These are phyloP conservation scores for Silene noctiflora DNA, from an alignment of 179 eudicot genomes.

Conservation along the genomic window DNA sequence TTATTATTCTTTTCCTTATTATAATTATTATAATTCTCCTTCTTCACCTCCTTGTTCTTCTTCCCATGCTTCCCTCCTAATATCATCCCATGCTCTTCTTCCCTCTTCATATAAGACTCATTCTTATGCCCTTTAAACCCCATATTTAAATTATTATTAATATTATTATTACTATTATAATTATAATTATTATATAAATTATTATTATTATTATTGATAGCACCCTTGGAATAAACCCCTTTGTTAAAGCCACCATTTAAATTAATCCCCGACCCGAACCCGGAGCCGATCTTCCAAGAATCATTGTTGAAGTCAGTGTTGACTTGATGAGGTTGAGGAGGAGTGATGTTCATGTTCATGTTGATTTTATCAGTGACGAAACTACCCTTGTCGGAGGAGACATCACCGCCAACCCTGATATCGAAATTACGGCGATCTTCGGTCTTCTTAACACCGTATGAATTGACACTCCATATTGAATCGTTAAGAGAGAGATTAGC, in stretches of 20 bases:
- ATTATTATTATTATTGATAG: slow-evolving; percentile 19
- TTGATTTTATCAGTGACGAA: slow-evolving; percentile 4
- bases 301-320: slow-evolving; percentile 44
- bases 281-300: slow-evolving; percentile 41
- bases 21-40: slow-evolving; percentile 29
- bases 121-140: slow-evolving; percentile 41
- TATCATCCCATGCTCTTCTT: slow-evolving; percentile 24
- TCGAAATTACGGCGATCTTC: slow-evolving; percentile 73
- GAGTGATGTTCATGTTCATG: slow-evolving; percentile 4
- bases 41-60: slow-evolving; percentile 60
- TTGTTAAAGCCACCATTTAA: slow-evolving; percentile 81
- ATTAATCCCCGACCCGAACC: slow-evolving; percentile 17
- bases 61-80: slow-evolving; percentile 41
- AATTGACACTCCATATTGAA: slow-evolving; percentile 77
- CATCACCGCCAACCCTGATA: slow-evolving; percentile 55
- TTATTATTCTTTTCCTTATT: background rate
- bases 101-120: slow-evolving; percentile 36
- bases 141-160: slow-evolving; percentile 10
- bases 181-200: background rate
- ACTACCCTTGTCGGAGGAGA: slow-evolving; percentile 19
- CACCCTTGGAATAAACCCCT: slow-evolving; percentile 64
- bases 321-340: background rate
- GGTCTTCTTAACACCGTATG: slow-evolving; percentile 44
- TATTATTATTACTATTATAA: slow-evolving; percentile 1
- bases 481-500: slow-evolving; percentile 75